Conservation (phyloP, 352 stramenopile species). For the Globisporangium polare region DNA sequence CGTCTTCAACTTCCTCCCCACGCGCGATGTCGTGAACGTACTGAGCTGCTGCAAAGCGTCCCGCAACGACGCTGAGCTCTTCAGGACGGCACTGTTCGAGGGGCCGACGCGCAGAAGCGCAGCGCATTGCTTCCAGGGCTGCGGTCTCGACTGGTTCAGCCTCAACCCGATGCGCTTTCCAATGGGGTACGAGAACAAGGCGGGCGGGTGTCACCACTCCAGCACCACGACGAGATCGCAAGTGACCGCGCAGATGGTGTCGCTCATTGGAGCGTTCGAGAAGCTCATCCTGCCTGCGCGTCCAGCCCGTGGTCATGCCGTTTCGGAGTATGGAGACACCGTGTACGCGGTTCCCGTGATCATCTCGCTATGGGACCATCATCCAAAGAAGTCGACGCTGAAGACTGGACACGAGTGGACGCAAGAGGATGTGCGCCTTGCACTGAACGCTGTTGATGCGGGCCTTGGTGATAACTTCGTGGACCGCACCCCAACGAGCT, state of each 20-base stretch:
- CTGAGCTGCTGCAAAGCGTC: constrained; percentile 1
- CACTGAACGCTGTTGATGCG: background rate
- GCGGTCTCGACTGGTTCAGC: background rate
- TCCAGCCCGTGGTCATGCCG: background rate
- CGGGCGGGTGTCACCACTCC: background rate
- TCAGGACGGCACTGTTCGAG: too few species aligned
- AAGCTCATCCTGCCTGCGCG: background rate
- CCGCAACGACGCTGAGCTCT: constrained; percentile 2
- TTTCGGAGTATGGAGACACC: background rate
- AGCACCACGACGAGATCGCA: background rate
- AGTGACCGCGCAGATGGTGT: background rate
- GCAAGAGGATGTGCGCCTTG: background rate
- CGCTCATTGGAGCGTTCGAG: background rate
- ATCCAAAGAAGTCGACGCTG: background rate
- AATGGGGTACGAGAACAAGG: background rate
- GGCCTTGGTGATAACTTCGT: background rate
- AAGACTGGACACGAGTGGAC: background rate
- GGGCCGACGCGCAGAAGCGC: too few species aligned
- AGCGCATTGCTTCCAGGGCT: background rate
- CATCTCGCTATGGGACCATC: constrained; percentile 4
- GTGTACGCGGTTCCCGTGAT: background rate
- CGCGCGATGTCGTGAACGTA: background rate
- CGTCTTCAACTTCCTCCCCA: background rate
- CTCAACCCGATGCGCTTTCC: background rate
- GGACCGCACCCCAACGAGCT: background rate